Conservation (phyloP, 768 basidiomycete species). For the Lactifluus volemus region DNA sequence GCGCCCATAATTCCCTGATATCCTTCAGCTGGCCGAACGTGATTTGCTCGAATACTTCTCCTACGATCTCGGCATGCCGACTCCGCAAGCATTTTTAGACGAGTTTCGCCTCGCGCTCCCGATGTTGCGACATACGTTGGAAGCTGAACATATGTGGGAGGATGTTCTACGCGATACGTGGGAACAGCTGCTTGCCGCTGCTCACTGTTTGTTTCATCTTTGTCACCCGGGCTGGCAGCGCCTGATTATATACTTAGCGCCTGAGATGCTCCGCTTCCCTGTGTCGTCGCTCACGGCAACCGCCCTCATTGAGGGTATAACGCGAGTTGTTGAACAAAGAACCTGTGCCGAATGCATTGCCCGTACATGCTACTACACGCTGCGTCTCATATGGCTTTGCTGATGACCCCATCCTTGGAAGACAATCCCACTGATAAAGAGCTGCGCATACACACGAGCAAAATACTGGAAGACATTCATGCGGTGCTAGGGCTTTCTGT, state of each 20-base stretch:
- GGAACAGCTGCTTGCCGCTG: slow-evolving; percentile 11
- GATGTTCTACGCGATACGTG: slow-evolving; percentile 6
- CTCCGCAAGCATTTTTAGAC: slow-evolving; percentile 15
- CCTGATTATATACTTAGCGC: slow-evolving; percentile 1
- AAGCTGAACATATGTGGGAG: slow-evolving; percentile 2
- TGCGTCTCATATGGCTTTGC: not conserved
- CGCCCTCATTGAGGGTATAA: slow-evolving; percentile 14
- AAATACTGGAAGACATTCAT: slow-evolving; percentile 6
- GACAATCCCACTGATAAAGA: not conserved
- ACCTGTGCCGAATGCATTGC: not conserved
- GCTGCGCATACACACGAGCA: not conserved
- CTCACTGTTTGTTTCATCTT: slow-evolving; percentile 7
- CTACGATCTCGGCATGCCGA: slow-evolving; percentile 12
- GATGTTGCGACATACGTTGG: slow-evolving; percentile 3
- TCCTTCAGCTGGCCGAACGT: slow-evolving; percentile 10
- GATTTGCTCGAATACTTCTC: slow-evolving; percentile 12
- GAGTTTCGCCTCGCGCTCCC: slow-evolving; percentile 13
- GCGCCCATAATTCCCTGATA: not conserved
- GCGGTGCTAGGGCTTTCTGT: slow-evolving; percentile 4
- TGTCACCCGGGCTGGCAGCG: not conserved
- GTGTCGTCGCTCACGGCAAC: slow-evolving; percentile 16
- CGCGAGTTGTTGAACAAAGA: not conserved
- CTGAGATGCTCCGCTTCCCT: slow-evolving; percentile 11
- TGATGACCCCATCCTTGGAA: not conserved
- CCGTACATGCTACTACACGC: not conserved